These are phyloP conservation scores for Adansonia madagascariensis DNA, from an alignment of 441 rosid genomes.

Conservation along the genomic window DNA sequence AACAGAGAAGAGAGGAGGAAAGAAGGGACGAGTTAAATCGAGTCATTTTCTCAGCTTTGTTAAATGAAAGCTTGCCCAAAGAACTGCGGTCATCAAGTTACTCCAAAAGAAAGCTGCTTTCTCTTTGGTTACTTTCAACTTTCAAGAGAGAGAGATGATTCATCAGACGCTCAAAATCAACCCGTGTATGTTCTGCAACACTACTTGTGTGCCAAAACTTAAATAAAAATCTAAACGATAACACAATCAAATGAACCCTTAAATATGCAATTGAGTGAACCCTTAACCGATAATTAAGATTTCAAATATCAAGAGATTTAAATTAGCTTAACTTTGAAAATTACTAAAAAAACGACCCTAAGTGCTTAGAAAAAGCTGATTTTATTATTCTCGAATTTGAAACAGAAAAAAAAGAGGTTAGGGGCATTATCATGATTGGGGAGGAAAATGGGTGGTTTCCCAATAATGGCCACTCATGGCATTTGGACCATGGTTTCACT, in stretches of 20 bases:
- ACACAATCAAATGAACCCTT: too few relatives aligned
- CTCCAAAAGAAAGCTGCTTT: slow-evolving; percentile 17
- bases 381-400: too few relatives aligned
- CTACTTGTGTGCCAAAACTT: background rate
- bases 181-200: background rate
- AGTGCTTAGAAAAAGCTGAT: background rate
- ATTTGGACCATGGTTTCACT: slow-evolving; percentile 23
- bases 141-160: background rate
- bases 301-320: too few relatives aligned
- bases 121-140: background rate
- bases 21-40: background rate
- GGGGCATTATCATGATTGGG: slow-evolving; percentile 10
- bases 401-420: background rate
- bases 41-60: background rate
- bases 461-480: slow-evolving; percentile 29
- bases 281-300: too few relatives aligned
- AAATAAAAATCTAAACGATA: too few relatives aligned
- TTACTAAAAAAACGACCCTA: background rate
- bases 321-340: too few relatives aligned
- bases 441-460: slow-evolving; percentile 13
- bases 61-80: background rate
- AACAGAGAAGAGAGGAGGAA: background rate
- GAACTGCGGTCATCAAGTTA: background rate
- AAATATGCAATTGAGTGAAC: too few relatives aligned
- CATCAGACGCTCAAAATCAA: background rate